phyloP scores from a whole-genome alignment of 768 basidiomycete genomes.

The Suillus fuscotomentosus region DNA sequence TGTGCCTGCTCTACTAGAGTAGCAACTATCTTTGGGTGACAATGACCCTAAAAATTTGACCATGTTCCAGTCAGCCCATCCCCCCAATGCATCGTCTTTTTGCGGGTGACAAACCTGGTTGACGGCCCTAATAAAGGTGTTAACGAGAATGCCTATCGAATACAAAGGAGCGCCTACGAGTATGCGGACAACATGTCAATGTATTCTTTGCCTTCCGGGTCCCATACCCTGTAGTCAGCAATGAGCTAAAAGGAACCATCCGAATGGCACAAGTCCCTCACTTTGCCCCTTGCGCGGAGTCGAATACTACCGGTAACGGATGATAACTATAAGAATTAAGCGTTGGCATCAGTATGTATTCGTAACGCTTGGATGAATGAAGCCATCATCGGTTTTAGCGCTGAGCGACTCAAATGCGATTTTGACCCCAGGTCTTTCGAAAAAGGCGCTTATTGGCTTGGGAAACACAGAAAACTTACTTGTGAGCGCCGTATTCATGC shows the following conservation, averaged over 20 bases:
- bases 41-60: constrained; percentile 63
- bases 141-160: constrained; percentile 6
- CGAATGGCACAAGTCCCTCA: constrained; percentile 50
- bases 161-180: constrained; percentile 57
- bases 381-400: constrained; percentile 15
- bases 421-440: constrained; percentile 18
- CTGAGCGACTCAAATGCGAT: constrained; percentile 11
- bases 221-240: constrained; percentile 65
- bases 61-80: constrained; percentile 9
- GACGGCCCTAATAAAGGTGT: constrained; percentile 56
- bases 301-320: constrained; percentile 93
- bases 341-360: constrained; percentile 29
- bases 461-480: constrained; percentile 52
- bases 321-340: constrained; percentile 77
- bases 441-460: constrained; percentile 15
- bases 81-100: background rate
- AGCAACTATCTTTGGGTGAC: constrained; percentile 83
- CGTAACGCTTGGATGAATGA: constrained; percentile 23
- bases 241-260: constrained; percentile 7
- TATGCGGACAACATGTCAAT: constrained; percentile 99
- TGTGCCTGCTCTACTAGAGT: constrained; percentile 83
- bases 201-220: constrained; percentile 92
- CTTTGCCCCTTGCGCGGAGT: constrained; percentile 86
- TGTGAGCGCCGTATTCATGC: constrained; percentile 82
- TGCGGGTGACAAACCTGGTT: constrained; percentile 63